Evolutionary conservation across 2,329 filamentous ascomycete species (phyloP), one percentile per base, ranked within the genome.

Genomic region (Amphichorda felina): DNA sequence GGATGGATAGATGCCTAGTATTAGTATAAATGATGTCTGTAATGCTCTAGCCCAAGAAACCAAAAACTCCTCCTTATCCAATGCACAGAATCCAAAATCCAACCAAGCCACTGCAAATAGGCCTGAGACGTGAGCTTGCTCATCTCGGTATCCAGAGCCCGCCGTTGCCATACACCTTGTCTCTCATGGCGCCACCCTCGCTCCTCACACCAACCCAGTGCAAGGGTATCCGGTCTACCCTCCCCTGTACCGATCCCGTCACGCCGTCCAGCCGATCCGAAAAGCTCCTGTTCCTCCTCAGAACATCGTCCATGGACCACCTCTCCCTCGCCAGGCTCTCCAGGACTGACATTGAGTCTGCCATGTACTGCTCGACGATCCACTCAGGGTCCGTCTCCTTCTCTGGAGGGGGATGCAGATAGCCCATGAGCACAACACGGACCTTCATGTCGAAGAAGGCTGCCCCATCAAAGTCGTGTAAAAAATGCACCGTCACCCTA

Each of bases 351-450:
- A 59, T 47, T 2, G 63, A 56, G 33, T 73, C 68, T 10, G 50
- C 49, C 0, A 49, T 50, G 21, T 61, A 51, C 8, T 56, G 44
- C 4, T 50, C 50, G 3, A 55, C 19, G 0, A 51, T 35, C 0
- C 53, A 47, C 2, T 54, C 48, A 3, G 33, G 15, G 30, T 39
- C n/a, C 21, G 19, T 7, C 27, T 41, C 5, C 22, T 40, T 43
- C 11, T 32, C 27, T 0, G 45, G 48, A 0, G 59, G 40, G 0
- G 51, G 34, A 19, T 69, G 69, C 2, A 82, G 48, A 25, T 70
- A 77, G 0, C 72, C 76, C 70, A 82, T 73, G 4, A 80, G 48
- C 2, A 75, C 50, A 5, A 80, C 48, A 19, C 70, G 63, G 2
- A 82, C 37, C 30, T 55, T 60, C 0, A 56, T 44, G 5, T 59